These are phyloP conservation scores for Aspergillus latus DNA, from an alignment of 2,329 filamentous ascomycete genomes.

Conservation along the genomic window DNA sequence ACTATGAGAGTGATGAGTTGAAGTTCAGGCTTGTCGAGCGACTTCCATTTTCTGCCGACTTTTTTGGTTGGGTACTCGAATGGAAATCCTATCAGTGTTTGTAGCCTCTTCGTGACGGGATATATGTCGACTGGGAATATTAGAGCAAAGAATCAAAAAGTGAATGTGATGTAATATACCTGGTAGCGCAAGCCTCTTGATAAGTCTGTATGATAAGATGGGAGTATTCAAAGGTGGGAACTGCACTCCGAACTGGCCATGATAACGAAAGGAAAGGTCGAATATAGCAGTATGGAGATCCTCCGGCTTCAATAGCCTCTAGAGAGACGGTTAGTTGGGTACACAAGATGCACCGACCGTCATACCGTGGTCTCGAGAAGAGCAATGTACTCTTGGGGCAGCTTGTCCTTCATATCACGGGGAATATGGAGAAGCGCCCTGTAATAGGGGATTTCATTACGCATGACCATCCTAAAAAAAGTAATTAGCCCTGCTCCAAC, in stretches of 20 bases:
- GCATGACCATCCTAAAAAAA: constrained; percentile 47
- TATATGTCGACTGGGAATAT: constrained; percentile 33
- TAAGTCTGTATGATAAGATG: constrained; percentile 66
- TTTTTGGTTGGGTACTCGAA: constrained; percentile 53
- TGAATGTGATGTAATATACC: constrained; percentile 49
- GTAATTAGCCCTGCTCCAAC: not conserved
- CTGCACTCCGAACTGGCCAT: constrained; percentile 65
- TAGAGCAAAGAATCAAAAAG: not conserved
- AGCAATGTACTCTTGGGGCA: constrained; percentile 43
- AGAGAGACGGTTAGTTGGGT: constrained; percentile 5
- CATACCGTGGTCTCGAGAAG: constrained; percentile 43
- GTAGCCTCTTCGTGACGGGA: constrained; percentile 60
- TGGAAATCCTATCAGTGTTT: constrained; percentile 55
- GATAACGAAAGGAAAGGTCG: constrained; percentile 63
- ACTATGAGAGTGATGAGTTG: constrained; percentile 70
- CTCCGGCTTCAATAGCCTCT: constrained; percentile 48
- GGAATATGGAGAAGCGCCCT: constrained; percentile 55
- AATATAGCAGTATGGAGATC: constrained; percentile 65
- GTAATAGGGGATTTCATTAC: constrained; percentile 73
- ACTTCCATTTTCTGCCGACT: constrained; percentile 36
- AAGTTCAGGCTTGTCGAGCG: constrained; percentile 69
- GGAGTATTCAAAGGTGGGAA: constrained; percentile 73
- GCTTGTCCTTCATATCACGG: constrained; percentile 44
- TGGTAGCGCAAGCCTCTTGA: constrained; percentile 72
- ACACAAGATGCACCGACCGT: not conserved